Base-by-base conservation (phyloP, 2,329 filamentous ascomycete genomes). In the Colletotrichum sojae region DNA sequence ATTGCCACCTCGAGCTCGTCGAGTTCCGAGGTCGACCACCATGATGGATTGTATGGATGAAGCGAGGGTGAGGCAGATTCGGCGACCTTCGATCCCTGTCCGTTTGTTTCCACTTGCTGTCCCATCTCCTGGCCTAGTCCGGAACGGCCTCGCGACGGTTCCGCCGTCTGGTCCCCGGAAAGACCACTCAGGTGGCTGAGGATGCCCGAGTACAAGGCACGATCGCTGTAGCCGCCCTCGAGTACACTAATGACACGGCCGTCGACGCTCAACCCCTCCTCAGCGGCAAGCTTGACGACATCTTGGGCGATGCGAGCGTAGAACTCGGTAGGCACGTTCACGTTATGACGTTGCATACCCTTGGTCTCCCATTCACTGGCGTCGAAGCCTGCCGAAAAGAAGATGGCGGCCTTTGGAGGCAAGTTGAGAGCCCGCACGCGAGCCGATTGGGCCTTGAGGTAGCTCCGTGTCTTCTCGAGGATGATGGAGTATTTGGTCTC, bases 261-360 rank as follows among this genome's bases (percentile, higher is more conserved):
- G 27, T 97, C 92, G 1, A 94, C 93, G 31, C 88, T 87, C 2
- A 93, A 88, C 2, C 88, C 92, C 74, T 93, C 90, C 77, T 98
- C 94, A 48, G 93, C 88, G 0, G 97, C 92, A 68, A 99, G 84
- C 55, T 88, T 90, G 15, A 97, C 91, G 3, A 98, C 89, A 76
- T 99, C 96, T 52, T 91, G 88, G 0, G 95, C 95, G 72, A 99
- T 92, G 1, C 92, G 90, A 56, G 96, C 96, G 77, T 98, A 99
- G 78, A 99, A 99, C 61, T 95, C 94, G 0, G 95, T 99, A 0
- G 96, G 95, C 2, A 99, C 96, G 76, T 97, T 97, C 75, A 97
- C 95, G 67, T 93, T 92, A 80, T 99, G 96, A 54, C 96, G 89
- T 80, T 99, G 96, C 96, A 99, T 99, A 3, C 94, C 94, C 4